Base-by-base conservation (phyloP, 2,329 filamentous ascomycete species). In the Arthrobotrys conoides region DNA sequence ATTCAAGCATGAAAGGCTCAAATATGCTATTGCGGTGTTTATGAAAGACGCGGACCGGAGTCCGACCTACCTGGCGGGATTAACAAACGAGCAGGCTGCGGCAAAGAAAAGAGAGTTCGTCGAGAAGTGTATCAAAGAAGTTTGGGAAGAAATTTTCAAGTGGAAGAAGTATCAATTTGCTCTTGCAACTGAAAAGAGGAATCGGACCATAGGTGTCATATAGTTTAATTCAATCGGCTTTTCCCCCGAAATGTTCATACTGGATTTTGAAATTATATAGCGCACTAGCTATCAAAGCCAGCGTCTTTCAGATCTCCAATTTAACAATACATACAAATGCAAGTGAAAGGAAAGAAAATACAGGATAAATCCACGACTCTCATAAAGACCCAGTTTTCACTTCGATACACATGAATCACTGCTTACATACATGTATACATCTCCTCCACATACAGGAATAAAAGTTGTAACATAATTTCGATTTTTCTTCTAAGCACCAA, bases 121-220 rank as follows among this genome's bases (percentile, higher is more conserved):
- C 14, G 63, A 78, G 55, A 36, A 30, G 30, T 78, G 75, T 27
- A 67, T 71, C 36, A 38, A 48, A 14, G 68, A 72, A 51, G 61
- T 78, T n/a, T 72, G 68, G 75, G 33, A 46, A 14, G 75, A 78
- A 51, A 49, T 78, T 36, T 27, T 44, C 14, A 68, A 36, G 33
- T 72, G 55, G 55, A 59, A 72, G 27, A 55, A 65, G 24, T 22
- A 65, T 10, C 27, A 44, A 14, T n/a, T 41, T 48, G 67, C 27
- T 22, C 18, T 61, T 18, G 33, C 14, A 10, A 27, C 20, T 16
- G 61, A 48, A 8, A 30, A 30, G 8, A 30, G 41, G 3, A 67
- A 53, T 12, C 59, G 65, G 30, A 14, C 22, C 20, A 33, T 1
- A 9, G 57, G 57, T 14, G 44, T 61, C 10, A 66, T 76, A 22